Evolutionary conservation across 2,329 filamentous ascomycete genomes (phyloP).

Genomic region (Ophiocordyceps sinensis): DNA sequence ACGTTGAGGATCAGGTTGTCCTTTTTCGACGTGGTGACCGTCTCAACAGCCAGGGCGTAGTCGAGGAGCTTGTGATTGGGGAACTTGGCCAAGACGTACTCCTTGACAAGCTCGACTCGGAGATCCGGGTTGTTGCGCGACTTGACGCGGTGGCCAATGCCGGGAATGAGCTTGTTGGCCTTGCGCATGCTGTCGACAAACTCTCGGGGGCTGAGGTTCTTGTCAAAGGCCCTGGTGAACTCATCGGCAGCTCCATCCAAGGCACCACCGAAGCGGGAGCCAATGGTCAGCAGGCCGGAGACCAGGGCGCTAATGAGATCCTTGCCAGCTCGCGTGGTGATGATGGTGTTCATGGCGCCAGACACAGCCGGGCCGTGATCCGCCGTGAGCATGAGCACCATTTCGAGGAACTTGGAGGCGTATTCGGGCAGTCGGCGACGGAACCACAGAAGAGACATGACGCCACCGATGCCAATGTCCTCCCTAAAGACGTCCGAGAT

Average conservation of each 20-base stretch:
- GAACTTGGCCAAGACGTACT: conserved; percentile 97
- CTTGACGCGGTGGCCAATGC: conserved; percentile 99
- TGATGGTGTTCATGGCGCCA: conserved; percentile 99
- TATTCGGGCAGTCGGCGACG: conserved; percentile 90
- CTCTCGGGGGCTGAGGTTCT: conserved; percentile 93
- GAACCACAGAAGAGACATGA: conserved; percentile 99
- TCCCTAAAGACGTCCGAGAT: conserved; percentile 99
- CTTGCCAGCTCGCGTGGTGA: conserved; percentile 98
- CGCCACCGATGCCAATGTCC: conserved; percentile 97
- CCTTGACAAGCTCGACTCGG: conserved; percentile 97
- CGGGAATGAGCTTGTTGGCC: conserved; percentile 99
- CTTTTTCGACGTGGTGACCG: conserved; percentile 98
- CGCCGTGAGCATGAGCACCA: conserved; percentile 99
- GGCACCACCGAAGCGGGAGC: conserved; percentile 95
- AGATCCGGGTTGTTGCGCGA: conserved; percentile 99
- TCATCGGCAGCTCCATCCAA: conserved; percentile 96
- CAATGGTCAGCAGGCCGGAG: conserved; percentile 93
- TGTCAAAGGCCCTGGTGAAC: conserved; percentile 96
- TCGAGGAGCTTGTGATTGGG: conserved; percentile 96
- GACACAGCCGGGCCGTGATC: conserved; percentile 98
- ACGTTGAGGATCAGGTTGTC: conserved; percentile 99
- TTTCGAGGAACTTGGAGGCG: conserved; percentile 98
- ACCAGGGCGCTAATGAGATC: conserved; percentile 93
- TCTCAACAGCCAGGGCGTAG: conserved; percentile 95
- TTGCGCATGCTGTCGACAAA: conserved; percentile 99